Evolutionary conservation across 257 asterid species (phyloP).

Genomic region (Hygrophila difformis): DNA sequence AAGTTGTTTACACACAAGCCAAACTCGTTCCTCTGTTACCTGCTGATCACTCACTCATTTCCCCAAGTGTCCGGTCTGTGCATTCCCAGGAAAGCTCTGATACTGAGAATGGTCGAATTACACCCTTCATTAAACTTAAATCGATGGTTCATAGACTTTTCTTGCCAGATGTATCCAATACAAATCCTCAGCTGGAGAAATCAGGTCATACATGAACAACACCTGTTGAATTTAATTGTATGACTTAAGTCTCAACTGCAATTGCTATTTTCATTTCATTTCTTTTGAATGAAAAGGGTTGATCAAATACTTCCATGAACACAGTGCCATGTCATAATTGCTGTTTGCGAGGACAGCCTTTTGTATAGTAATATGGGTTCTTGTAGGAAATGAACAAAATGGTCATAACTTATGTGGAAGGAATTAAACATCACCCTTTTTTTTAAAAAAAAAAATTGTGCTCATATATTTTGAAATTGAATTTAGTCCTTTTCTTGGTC

Average conservation of each 20-base stretch:
- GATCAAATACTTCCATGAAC: background rate
- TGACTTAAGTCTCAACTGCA: background rate
- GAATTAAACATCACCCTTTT: too few relatives aligned
- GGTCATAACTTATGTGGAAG: too few relatives aligned
- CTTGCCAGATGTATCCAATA: conserved; percentile 23
- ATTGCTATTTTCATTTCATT: too few relatives aligned
- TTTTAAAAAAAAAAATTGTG: background rate
- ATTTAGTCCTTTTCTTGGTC: background rate
- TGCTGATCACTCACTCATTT: conserved; percentile 14
- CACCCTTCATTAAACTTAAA: conserved; percentile 7
- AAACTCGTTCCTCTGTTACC: conserved; percentile 35
- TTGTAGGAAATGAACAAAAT: background rate
- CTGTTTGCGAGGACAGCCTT: background rate
- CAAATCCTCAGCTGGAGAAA: conserved; percentile 24
- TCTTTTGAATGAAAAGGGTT: background rate
- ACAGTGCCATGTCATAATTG: background rate
- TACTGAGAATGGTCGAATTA: conserved; percentile 19
- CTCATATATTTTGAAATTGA: background rate
- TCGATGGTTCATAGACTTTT: conserved; percentile 26
- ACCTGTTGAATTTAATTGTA: background rate
- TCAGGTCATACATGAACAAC: conserved; percentile 40
- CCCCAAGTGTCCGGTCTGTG: conserved; percentile 25
- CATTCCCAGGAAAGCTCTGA: conserved; percentile 34
- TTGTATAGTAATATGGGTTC: background rate
- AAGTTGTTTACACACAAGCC: conserved; percentile 37